Evolutionary conservation across 352 stramenopile species (phyloP), one percentile per base, ranked within the genome.

Genomic region (Pythium rhizo-oryzae): DNA sequence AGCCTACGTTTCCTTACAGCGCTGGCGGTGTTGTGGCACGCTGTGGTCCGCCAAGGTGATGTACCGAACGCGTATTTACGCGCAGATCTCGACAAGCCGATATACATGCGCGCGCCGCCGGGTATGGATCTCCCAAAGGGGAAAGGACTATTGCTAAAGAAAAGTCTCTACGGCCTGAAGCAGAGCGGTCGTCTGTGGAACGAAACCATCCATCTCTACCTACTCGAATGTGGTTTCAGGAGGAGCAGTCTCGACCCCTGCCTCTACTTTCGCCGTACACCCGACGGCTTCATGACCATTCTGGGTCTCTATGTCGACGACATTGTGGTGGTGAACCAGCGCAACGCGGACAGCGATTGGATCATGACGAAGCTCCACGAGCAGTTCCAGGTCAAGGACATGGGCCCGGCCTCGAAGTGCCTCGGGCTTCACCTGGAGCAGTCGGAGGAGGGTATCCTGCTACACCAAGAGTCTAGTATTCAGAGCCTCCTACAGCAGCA

Each of bases 291-390:
- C 4, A 47, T 65, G 1, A 15, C 78, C 3, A 63, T n/a, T n/a
- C n/a, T 75, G 0, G 74, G 65, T 1, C 53, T 66, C 2, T 80
- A 77, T 56, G 65, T 77, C 0, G 74, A 81, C 23, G 78, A 85
- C 39, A 33, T 85, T 0, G 25, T 82, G 7, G 66, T n/a, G n/a
- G n/a, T n/a, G n/a, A n/a, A n/a, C 69, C 0, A 80, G 65, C 0
- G 62, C 47, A 0, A 75, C 65, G n/a, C n/a, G n/a, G n/a, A n/a
- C 0, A 33, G 60, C 54, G 16, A 62, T 15, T 5, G 0, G 1
- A 57, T 37, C 0, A 56, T 74, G 2, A 60, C 72, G 23, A 49
- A 30, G 16, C 73, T 75, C 55, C 65, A 67, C 33, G 19, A 9
- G 60, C 15, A 16, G 12, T 63, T 78, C 1, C 55, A 69, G 8